A percentile compares a stretch with the other conserved stretches of the same genome.
Evolutionary conservation across 768 basidiomycete species (phyloP).

Genomic region (Tephrocybe sp.): DNA sequence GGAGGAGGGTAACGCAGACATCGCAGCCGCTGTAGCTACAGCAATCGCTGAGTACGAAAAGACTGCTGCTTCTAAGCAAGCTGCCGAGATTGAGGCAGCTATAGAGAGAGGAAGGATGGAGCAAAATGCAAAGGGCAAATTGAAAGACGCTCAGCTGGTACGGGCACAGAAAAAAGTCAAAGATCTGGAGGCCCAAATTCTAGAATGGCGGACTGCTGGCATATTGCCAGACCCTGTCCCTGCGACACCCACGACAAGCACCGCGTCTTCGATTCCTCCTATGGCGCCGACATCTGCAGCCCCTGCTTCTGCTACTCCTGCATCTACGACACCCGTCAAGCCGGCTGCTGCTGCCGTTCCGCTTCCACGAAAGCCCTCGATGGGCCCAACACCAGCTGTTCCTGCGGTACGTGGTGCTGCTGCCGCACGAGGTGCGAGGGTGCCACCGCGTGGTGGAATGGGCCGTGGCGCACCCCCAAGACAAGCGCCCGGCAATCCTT

Average conservation of each 20-base stretch:
- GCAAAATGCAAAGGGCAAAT: constrained; percentile 52
- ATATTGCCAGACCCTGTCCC: constrained; percentile 36
- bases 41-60: constrained; percentile 50
- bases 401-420: constrained; percentile 35
- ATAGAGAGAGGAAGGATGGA: constrained; percentile 71
- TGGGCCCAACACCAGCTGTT: constrained; percentile 18
- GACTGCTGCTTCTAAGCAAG: constrained; percentile 42
- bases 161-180: constrained; percentile 60
- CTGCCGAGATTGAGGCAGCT: constrained; percentile 59
- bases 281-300: constrained; percentile 19
- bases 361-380: constrained; percentile 18
- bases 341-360: not conserved
- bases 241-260: constrained; percentile 24
- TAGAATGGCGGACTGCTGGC: constrained; percentile 53
- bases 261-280: constrained; percentile 21
- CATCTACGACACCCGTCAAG: constrained; percentile 3
- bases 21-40: constrained; percentile 47
- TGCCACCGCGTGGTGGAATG: constrained; percentile 21
- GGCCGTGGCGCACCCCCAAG: constrained; percentile 21
- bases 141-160: constrained; percentile 72
- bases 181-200: constrained; percentile 63
- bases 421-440: constrained; percentile 19
- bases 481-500: constrained; percentile 24
- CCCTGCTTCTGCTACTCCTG: constrained; percentile 13
- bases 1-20: constrained; percentile 34